Evolutionary conservation across 2,329 filamentous ascomycete species (phyloP).

Genomic region (Neoscytalidium dimidiatum): DNA sequence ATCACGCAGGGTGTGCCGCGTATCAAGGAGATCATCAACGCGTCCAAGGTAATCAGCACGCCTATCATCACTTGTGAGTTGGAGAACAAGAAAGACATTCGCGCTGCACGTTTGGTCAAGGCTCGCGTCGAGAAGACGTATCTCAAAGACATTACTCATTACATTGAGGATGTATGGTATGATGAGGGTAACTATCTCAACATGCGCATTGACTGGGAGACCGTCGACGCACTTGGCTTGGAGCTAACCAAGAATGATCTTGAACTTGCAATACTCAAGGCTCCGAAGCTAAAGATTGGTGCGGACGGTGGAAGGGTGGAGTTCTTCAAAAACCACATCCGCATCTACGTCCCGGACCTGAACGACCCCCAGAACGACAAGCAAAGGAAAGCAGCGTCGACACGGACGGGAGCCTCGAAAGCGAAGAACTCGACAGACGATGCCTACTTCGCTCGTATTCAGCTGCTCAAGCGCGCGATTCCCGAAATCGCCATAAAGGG

Average conservation of each 20-base stretch:
- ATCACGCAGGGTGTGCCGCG: conserved; percentile 98
- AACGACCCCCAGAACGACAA: conserved; percentile 22
- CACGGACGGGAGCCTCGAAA: conserved; percentile 22
- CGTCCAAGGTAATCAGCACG: conserved; percentile 89
- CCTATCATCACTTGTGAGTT: conserved; percentile 89
- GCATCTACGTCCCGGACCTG: conserved; percentile 66
- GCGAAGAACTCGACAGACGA: conserved; percentile 49
- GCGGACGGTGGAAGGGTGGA: conserved; percentile 60
- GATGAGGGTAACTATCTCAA: conserved; percentile 73
- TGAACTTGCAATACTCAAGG: conserved; percentile 70
- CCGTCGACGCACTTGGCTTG: conserved; percentile 77
- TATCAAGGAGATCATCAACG: conserved; percentile 99
- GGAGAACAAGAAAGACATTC: conserved; percentile 71
- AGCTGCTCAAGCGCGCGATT: conserved; percentile 79
- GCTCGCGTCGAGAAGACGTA: conserved; percentile 94
- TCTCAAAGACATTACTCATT: conserved; percentile 76
- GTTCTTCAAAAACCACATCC: conserved; percentile 56
- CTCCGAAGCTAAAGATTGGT: conserved; percentile 80
- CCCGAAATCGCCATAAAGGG: conserved; percentile 86
- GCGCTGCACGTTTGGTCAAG: conserved; percentile 87
- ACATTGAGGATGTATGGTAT: conserved; percentile 88
- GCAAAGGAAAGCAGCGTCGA: conserved; percentile 27
- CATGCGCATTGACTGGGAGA: conserved; percentile 78
- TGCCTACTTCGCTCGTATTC: conserved; percentile 75
- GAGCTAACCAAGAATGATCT: conserved; percentile 77